phyloP scores from a whole-genome alignment of 2,329 filamentous ascomycete genomes.

The Drechslera avenae region DNA sequence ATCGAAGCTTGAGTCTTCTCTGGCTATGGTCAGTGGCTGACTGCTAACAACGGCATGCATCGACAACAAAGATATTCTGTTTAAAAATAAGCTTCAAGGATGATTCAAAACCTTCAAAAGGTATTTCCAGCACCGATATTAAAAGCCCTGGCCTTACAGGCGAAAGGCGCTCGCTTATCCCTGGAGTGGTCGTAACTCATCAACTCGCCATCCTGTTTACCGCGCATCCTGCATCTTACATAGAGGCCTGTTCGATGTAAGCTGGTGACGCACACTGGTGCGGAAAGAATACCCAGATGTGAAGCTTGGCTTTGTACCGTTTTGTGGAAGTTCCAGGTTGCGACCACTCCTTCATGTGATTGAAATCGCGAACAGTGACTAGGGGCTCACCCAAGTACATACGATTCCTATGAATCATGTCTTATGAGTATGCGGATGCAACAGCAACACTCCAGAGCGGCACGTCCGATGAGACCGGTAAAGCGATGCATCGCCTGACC shows the following conservation, averaged over 20 bases:
- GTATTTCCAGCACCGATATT: no score
- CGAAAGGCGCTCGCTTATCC: conserved; percentile 4
- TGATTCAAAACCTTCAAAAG: no score
- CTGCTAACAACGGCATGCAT: background rate
- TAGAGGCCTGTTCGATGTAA: no score
- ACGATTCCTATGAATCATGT: no score
- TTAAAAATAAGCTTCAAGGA: no score
- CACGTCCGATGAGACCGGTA: background rate
- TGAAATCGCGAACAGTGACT: conserved; percentile 2
- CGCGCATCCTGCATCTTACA: no score
- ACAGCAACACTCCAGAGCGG: background rate
- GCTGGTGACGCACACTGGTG: no score
- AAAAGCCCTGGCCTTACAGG: no score
- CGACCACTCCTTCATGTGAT: conserved; percentile 1
- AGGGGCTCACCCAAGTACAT: background rate
- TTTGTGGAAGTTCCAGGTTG: conserved; percentile 7
- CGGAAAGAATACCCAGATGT: conserved; percentile 16
- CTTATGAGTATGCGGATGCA: no score
- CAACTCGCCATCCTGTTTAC: background rate
- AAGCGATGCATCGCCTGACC: conserved; percentile 10
- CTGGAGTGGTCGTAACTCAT: conserved; percentile 7
- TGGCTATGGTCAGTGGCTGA: background rate
- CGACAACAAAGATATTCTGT: background rate
- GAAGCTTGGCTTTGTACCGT: conserved; percentile 10
- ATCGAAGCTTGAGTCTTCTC: background rate